Conservation (phyloP, 805 yeast genomes). For the Pichia pseudocactophila region DNA sequence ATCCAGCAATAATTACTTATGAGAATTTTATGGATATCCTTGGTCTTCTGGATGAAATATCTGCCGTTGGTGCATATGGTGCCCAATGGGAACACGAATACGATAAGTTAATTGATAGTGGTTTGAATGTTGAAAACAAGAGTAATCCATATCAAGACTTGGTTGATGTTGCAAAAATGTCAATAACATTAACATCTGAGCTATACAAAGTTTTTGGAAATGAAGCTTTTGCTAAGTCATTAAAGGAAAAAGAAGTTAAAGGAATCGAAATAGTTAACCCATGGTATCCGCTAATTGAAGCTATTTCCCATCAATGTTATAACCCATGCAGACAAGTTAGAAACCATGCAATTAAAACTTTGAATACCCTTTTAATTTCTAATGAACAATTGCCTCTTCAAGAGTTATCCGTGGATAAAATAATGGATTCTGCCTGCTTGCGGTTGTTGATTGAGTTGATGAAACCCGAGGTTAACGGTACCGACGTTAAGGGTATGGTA, state of each 20-base stretch:
- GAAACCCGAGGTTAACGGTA: constrained; percentile 51
- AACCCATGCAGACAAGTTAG: constrained; percentile 80
- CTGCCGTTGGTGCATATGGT: constrained; percentile 74
- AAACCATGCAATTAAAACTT: constrained; percentile 48
- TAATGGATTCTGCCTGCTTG: constrained; percentile 67
- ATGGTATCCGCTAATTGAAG: constrained; percentile 63
- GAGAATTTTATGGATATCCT: constrained; percentile 55
- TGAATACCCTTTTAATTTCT: constrained; percentile 45
- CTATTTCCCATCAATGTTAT: constrained; percentile 80
- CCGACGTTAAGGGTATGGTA: constrained; percentile 56
- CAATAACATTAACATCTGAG: constrained; percentile 52
- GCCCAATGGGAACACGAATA: constrained; percentile 66
- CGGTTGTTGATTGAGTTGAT: constrained; percentile 62
- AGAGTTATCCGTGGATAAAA: constrained; percentile 37
- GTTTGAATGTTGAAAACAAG: constrained; percentile 32
- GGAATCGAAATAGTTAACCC: constrained; percentile 19
- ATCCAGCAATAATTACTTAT: constrained; percentile 32
- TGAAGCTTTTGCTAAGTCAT: constrained; percentile 24
- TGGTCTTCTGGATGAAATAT: constrained; percentile 69
- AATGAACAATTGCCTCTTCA: constrained; percentile 27
- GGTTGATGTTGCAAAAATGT: constrained; percentile 49
- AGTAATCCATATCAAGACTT: constrained; percentile 44
- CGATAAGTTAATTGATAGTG: constrained; percentile 35
- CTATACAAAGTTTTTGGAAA: constrained; percentile 32
- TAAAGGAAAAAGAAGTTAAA: constrained; percentile 22